phyloP scores from a whole-genome alignment of 306 rosid genomes.

The Cotoneaster glaucophyllus region DNA sequence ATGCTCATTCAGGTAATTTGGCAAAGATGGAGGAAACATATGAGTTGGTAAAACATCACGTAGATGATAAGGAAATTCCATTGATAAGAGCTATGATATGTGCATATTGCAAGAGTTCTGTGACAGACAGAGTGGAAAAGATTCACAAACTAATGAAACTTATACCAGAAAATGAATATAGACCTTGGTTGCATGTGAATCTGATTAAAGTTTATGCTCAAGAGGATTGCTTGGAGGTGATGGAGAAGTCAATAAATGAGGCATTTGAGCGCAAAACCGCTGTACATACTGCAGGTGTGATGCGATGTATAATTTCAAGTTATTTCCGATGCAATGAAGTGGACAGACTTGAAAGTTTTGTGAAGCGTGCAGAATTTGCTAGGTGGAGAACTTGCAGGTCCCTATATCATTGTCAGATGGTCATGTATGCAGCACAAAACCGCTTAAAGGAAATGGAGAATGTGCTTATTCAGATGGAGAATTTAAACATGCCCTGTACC shows the following conservation, averaged over 20 bases:
- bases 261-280: constrained; percentile 55
- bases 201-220: constrained; percentile 62
- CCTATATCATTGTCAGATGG: constrained; percentile 74
- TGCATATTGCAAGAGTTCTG: constrained; percentile 71
- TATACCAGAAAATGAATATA: constrained; percentile 57
- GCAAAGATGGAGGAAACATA: constrained; percentile 71
- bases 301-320: constrained; percentile 46
- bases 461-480: constrained; percentile 62
- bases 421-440: constrained; percentile 49
- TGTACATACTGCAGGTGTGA: constrained; percentile 18
- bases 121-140: constrained; percentile 41
- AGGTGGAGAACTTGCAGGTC: constrained; percentile 67
- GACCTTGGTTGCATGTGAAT: constrained; percentile 70
- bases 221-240: constrained; percentile 47
- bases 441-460: constrained; percentile 55
- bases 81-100: constrained; percentile 68
- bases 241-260: constrained; percentile 65
- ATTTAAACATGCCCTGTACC: constrained; percentile 16
- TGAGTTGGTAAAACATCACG: constrained; percentile 39
- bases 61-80: constrained; percentile 21
- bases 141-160: constrained; percentile 42
- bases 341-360: constrained; percentile 52
- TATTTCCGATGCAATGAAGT: constrained; percentile 58
- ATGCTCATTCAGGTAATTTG: constrained; percentile 55
- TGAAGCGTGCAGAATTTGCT: constrained; percentile 52